phyloP scores from a whole-genome alignment of 1,139 yeast genomes.

The Lodderomyces beijingensis region DNA sequence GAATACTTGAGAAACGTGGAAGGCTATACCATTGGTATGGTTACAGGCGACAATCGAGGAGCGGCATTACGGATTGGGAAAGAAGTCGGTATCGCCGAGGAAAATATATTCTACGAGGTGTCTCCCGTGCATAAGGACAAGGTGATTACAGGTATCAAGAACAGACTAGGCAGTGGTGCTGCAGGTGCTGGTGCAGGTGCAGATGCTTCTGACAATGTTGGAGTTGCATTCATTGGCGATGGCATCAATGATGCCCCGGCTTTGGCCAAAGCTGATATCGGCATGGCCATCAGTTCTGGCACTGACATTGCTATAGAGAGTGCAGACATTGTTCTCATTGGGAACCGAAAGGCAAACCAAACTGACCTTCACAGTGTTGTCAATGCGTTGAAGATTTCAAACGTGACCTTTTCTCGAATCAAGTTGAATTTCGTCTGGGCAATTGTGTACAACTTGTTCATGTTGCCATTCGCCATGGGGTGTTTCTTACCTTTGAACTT shows the following conservation, averaged over 20 bases:
- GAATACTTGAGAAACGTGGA: conserved; percentile 43
- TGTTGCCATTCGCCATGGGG: conserved; percentile 98
- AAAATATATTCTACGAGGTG: conserved; percentile 71
- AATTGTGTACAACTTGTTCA: conserved; percentile 71
- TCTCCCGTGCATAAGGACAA: conserved; percentile 75
- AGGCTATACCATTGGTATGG: conserved; percentile 75
- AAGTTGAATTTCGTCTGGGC: conserved; percentile 86
- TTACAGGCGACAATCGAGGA: conserved; percentile 76
- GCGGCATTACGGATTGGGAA: conserved; percentile 66
- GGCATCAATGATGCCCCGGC: conserved; percentile 98
- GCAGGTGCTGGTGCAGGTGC: no score
- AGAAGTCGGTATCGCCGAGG: conserved; percentile 60
- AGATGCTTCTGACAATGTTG: not conserved
- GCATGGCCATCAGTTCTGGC: conserved; percentile 88
- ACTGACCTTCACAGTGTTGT: conserved; percentile 60
- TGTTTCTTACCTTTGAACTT: conserved; percentile 72
- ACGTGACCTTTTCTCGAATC: conserved; percentile 67
- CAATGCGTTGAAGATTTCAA: conserved; percentile 70
- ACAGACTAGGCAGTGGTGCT: conserved; percentile 21
- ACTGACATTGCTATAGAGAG: conserved; percentile 96
- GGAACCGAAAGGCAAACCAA: conserved; percentile 20
- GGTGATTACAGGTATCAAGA: conserved; percentile 57
- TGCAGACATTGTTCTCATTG: conserved; percentile 79
- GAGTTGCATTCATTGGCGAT: conserved; percentile 84
- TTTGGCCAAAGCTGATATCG: conserved; percentile 79